Evolutionary conservation across 2,329 filamentous ascomycete genomes (phyloP).

Genomic region (Botrytis sinoallii): DNA sequence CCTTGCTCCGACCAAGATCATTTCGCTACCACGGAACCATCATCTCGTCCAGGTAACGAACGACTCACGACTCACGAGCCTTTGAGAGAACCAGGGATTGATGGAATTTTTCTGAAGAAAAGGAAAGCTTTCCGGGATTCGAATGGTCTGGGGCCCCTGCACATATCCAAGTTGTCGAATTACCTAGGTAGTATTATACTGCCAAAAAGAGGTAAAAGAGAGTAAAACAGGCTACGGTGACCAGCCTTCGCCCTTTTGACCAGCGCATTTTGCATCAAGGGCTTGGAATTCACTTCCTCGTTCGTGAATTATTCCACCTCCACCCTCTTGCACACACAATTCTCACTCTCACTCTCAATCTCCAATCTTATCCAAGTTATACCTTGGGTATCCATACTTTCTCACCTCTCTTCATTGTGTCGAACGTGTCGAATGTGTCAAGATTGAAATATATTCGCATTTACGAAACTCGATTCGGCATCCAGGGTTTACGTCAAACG

Average conservation of each 20-base stretch:
- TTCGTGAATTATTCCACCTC: not conserved
- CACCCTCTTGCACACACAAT: not conserved
- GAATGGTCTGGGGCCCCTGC: not conserved
- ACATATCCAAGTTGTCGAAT: not conserved
- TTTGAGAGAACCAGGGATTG: not conserved
- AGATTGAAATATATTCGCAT: not conserved
- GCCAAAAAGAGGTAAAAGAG: not conserved
- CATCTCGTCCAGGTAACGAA: not conserved
- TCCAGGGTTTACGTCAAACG: constrained; percentile 8
- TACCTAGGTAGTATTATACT: not conserved
- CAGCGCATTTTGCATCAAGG: constrained; percentile 21
- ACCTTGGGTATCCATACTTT: not conserved
- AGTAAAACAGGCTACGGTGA: constrained; percentile 12
- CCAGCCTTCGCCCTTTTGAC: constrained; percentile 19
- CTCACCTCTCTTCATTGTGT: not conserved
- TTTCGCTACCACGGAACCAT: not conserved
- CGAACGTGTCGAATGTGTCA: not conserved
- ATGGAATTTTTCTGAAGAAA: constrained; percentile 6
- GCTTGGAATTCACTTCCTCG: constrained; percentile 1
- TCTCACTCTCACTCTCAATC: not conserved
- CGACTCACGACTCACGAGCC: not conserved
- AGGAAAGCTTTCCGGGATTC: constrained; percentile 1
- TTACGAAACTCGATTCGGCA: not conserved
- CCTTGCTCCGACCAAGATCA: constrained; percentile 1
- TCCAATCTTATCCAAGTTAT: not conserved